Evolutionary conservation across 768 basidiomycete genomes (phyloP).

Genomic region (Suillus decipiens): DNA sequence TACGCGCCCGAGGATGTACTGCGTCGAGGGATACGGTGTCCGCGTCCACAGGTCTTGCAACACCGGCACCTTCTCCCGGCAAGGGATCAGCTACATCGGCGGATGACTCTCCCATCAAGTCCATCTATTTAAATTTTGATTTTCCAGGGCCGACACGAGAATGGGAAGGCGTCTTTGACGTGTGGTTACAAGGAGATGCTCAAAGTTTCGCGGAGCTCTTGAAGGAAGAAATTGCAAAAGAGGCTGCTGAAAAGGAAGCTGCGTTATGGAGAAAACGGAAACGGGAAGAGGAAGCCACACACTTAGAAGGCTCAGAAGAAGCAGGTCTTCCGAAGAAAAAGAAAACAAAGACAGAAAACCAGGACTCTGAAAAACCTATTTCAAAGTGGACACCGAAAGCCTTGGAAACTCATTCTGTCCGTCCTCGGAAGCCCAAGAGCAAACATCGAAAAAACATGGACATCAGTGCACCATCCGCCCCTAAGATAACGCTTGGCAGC

Average conservation of each 20-base stretch:
- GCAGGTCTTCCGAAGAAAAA: slow-evolving; percentile 11
- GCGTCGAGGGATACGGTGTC: slow-evolving; percentile 35
- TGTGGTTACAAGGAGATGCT: slow-evolving; percentile 87
- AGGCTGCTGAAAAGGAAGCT: slow-evolving; percentile 53
- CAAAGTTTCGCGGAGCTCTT: slow-evolving; percentile 73
- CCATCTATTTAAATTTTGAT: slow-evolving; percentile 84
- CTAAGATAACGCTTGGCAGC: not conserved
- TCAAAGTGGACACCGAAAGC: slow-evolving; percentile 26
- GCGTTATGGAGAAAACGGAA: slow-evolving; percentile 57
- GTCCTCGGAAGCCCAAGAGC: slow-evolving; percentile 36
- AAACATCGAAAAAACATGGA: not conserved
- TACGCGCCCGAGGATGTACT: slow-evolving; percentile 50
- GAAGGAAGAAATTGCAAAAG: slow-evolving; percentile 57
- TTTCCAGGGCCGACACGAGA: slow-evolving; percentile 83
- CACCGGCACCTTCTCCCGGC: slow-evolving; percentile 52
- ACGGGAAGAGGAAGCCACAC: slow-evolving; percentile 49
- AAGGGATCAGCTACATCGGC: slow-evolving; percentile 37
- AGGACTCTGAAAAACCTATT: slow-evolving; percentile 16
- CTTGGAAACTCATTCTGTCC: slow-evolving; percentile 23
- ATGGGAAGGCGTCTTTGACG: slow-evolving; percentile 90
- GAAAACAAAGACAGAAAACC: slow-evolving; percentile 24
- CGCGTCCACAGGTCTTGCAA: slow-evolving; percentile 33
- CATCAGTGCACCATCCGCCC: not conserved
- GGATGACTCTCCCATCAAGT: slow-evolving; percentile 57
- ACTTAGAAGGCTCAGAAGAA: slow-evolving; percentile 10